Conservation (phyloP, 495 filamentous ascomycete genomes). For the Penicillium fimorum region DNA sequence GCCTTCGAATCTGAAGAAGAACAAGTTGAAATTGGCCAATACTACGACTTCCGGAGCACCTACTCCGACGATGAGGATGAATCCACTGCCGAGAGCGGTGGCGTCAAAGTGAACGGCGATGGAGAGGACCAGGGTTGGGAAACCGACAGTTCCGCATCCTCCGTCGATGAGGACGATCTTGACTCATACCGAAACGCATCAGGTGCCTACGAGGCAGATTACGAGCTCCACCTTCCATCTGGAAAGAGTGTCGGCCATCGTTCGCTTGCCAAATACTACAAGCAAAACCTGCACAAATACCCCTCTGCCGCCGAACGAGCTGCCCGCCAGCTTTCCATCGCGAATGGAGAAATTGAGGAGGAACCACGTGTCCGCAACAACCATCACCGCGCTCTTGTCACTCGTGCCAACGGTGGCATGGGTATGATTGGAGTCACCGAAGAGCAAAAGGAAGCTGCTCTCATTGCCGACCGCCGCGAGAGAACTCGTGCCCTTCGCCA, state of each 20-base stretch:
- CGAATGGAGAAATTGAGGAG: slow-evolving; percentile 50
- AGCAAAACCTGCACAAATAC: slow-evolving; percentile 86
- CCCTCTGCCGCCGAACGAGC: slow-evolving; percentile 65
- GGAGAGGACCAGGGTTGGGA: slow-evolving; percentile 79
- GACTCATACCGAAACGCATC: slow-evolving; percentile 56
- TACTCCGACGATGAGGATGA: slow-evolving; percentile 74
- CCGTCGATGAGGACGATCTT: slow-evolving; percentile 57
- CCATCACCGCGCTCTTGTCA: slow-evolving; percentile 59
- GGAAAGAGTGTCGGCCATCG: slow-evolving; percentile 90
- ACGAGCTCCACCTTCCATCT: slow-evolving; percentile 90
- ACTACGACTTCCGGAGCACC: slow-evolving; percentile 93
- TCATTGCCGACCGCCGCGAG: slow-evolving; percentile 63
- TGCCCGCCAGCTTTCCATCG: slow-evolving; percentile 45
- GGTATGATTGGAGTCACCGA: slow-evolving; percentile 75
- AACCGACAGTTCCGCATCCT: slow-evolving; percentile 82
- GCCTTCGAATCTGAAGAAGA: slow-evolving; percentile 87
- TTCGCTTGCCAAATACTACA: slow-evolving; percentile 79
- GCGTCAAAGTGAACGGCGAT: slow-evolving; percentile 40
- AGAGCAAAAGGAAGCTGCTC: slow-evolving; percentile 65
- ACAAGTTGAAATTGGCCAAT: slow-evolving; percentile 93
- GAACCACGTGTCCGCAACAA: slow-evolving; percentile 36
- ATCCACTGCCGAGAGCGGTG: slow-evolving; percentile 33
- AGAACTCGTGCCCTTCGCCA: slow-evolving; percentile 59
- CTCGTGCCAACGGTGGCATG: slow-evolving; percentile 65
- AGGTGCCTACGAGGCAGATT: slow-evolving; percentile 78